Conservation (phyloP, 2,329 filamentous ascomycete species). For the Aspergillus ibericus region DNA sequence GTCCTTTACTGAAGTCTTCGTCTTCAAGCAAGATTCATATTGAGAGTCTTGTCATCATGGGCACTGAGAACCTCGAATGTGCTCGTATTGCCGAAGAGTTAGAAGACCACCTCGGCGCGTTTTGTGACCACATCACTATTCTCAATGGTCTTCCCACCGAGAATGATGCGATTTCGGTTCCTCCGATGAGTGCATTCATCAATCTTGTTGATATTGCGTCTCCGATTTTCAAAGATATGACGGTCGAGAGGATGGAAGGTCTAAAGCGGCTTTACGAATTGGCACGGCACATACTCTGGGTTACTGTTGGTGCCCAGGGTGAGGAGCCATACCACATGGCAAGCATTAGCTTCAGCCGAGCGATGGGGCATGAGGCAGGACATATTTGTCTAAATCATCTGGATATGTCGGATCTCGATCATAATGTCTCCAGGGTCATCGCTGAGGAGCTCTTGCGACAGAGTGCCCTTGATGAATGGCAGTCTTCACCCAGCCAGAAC, state of each 20-base stretch:
- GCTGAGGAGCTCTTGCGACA: neutral
- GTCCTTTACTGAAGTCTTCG: conserved; percentile 20
- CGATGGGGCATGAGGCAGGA: neutral
- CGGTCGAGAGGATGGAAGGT: neutral
- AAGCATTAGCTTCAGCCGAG: neutral
- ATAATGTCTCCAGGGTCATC: neutral
- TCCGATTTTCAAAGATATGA: conserved; percentile 5
- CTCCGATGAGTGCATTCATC: neutral
- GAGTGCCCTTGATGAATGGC: neutral
- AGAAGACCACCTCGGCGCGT: neutral
- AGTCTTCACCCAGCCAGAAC: neutral
- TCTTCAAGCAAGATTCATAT: neutral
- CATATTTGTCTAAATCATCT: neutral
- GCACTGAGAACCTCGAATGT: neutral
- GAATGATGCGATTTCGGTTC: neutral
- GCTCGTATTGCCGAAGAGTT: neutral
- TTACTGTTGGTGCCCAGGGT: neutral
- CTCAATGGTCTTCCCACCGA: neutral
- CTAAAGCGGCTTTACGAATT: neutral
- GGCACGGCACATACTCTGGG: conserved; percentile 2
- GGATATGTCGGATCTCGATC: neutral
- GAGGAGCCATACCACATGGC: neutral
- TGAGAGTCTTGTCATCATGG: conserved; percentile 4
- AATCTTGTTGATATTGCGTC: neutral
- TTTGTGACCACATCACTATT: neutral